These are phyloP conservation scores for Novymonas esmeraldas DNA, from an alignment of 208 protist genomes.

Conservation along the genomic window DNA sequence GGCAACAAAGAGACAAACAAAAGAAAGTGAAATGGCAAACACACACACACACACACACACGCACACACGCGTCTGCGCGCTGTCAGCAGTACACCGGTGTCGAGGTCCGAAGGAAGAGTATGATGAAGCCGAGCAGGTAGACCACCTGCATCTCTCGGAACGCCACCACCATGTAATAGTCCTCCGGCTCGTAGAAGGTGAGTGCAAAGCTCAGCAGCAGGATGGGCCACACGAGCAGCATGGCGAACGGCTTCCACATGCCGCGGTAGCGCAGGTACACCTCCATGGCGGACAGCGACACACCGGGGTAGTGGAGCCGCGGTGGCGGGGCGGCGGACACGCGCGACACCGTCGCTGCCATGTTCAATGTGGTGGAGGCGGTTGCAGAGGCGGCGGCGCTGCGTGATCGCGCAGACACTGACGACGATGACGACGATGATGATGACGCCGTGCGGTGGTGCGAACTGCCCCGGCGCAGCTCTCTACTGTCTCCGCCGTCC, in stretches of 20 bases:
- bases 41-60: background rate
- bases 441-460: background rate
- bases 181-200: conserved; percentile 48
- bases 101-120: conserved; percentile 50
- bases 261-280: conserved; percentile 57
- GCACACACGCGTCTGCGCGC: background rate
- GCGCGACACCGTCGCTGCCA: background rate
- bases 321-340: conserved; percentile 6
- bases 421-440: background rate
- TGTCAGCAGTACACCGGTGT: conserved; percentile 15
- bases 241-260: conserved; percentile 52
- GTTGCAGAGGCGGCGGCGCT: background rate
- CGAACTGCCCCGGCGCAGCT: background rate
- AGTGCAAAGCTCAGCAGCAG: conserved; percentile 39
- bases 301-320: conserved; percentile 15
- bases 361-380: background rate
- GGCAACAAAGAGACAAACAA: too few relatives aligned
- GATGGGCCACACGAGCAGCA: conserved; percentile 47
- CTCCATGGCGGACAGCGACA: conserved; percentile 31
- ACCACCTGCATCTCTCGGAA: conserved; percentile 49
- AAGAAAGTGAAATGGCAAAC: background rate
- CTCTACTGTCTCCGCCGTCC: background rate
- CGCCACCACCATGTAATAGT: conserved; percentile 61
- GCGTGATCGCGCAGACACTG: too few relatives aligned
- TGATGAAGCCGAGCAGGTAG: conserved; percentile 54